Conservation (phyloP, 495 filamentous ascomycete genomes). For the Penicillium ochrochloron region DNA sequence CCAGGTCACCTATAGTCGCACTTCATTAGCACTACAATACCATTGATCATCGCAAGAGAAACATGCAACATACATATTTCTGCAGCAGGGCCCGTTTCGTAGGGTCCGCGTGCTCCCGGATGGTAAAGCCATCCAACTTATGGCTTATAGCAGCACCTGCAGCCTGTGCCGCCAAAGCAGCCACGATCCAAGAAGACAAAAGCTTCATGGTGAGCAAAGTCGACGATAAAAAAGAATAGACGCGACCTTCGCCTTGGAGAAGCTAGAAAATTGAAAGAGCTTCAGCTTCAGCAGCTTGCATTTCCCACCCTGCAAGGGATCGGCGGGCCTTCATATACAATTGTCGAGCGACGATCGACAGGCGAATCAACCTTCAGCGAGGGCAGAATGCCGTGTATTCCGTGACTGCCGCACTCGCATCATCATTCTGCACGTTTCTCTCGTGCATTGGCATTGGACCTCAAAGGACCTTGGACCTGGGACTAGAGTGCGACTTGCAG, state of each 20-base stretch:
- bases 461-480: background rate
- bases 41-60: too few species aligned
- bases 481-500: conserved; percentile 4
- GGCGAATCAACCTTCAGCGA: conserved; percentile 12
- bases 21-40: background rate
- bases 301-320: conserved; percentile 22
- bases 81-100: conserved; percentile 43
- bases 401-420: background rate
- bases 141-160: conserved; percentile 44
- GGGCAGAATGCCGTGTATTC: conserved; percentile 13
- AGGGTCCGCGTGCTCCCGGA: conserved; percentile 44
- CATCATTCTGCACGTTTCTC: background rate
- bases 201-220: conserved; percentile 38
- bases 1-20: conserved; percentile 62
- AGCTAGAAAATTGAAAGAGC: background rate
- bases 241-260: background rate
- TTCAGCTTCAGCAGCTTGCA: conserved; percentile 8
- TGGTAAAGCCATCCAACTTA: conserved; percentile 40
- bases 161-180: conserved; percentile 43
- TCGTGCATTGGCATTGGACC: background rate
- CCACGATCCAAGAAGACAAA: conserved; percentile 35
- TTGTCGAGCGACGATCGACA: conserved; percentile 15
- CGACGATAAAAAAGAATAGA: conserved; percentile 1
- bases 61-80: conserved; percentile 38
- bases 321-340: conserved; percentile 24